Percentiles rank a stretch among this genome's conserved stretches.
Conservation (phyloP, 2,329 filamentous ascomycete genomes). For the Trichoderma koningii region DNA sequence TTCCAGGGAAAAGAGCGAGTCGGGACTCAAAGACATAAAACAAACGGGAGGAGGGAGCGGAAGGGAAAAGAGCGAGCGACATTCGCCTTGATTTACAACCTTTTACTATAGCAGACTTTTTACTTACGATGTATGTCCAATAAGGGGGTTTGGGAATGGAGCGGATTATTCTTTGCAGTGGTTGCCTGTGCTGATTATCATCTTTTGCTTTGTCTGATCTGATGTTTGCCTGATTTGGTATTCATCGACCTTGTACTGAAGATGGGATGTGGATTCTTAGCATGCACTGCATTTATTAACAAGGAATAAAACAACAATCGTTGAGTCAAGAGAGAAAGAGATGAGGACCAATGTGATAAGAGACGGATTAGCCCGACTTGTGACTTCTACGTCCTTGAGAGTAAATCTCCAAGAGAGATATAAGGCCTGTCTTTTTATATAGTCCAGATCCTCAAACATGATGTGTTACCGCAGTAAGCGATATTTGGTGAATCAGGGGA, state of each 20-base stretch:
- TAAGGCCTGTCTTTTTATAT: not conserved
- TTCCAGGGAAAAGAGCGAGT: slow-evolving; percentile 25
- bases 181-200: not conserved
- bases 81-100: not conserved
- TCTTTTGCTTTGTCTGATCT: not conserved
- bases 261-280: not conserved
- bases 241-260: not conserved
- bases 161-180: not conserved
- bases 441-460: not conserved
- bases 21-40: slow-evolving; percentile 1
- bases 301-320: not conserved
- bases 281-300: not conserved
- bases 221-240: not conserved
- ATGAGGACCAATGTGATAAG: not conserved
- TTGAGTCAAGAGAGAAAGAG: not conserved
- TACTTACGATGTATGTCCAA: slow-evolving; percentile 28
- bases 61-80: slow-evolving; percentile 17
- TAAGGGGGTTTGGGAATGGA: not conserved
- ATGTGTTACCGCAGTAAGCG: slow-evolving; percentile 7
- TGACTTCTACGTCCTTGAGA: slow-evolving; percentile 13
- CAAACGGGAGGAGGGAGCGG: not conserved
- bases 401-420: not conserved
- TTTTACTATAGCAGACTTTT: not conserved
- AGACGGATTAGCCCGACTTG: slow-evolving; percentile 9
- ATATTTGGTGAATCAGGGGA: slow-evolving; percentile 17